These are phyloP conservation scores for Pseudopithomyces maydicus DNA, from an alignment of 2,329 filamentous ascomycete genomes.

Conservation along the genomic window DNA sequence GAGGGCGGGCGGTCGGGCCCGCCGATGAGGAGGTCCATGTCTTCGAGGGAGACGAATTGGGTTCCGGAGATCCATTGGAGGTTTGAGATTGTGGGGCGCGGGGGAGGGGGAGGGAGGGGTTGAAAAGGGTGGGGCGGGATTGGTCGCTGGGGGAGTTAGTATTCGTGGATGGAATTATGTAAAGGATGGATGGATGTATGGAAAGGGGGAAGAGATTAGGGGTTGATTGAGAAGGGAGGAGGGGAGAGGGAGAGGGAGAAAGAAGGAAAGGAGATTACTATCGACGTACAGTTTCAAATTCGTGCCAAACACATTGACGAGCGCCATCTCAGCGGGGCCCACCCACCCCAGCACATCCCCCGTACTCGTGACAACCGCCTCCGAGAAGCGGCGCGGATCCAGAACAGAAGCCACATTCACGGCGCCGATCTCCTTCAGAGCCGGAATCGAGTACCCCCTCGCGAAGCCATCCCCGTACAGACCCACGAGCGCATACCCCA, in stretches of 20 bases:
- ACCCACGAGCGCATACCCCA: slow-evolving; percentile 79
- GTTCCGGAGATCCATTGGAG: slow-evolving; percentile 97
- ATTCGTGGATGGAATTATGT: too few species aligned
- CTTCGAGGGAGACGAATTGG: slow-evolving; percentile 82
- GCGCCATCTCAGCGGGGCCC: slow-evolving; percentile 81
- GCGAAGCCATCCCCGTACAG: slow-evolving; percentile 83
- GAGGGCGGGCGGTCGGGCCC: slow-evolving; percentile 86
- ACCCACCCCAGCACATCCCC: slow-evolving; percentile 89
- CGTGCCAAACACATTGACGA: slow-evolving; percentile 84
- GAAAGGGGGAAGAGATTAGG: too few species aligned
- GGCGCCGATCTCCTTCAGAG: slow-evolving; percentile 79
- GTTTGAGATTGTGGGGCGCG: slow-evolving; percentile 91
- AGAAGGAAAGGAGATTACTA: too few species aligned
- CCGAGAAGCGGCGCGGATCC: slow-evolving; percentile 73
- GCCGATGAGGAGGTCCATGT: slow-evolving; percentile 89
- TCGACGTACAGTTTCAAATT: slow-evolving; percentile 67
- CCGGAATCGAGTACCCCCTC: slow-evolving; percentile 85
- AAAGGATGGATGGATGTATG: too few species aligned
- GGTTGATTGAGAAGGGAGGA: too few species aligned
- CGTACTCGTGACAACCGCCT: slow-evolving; percentile 72
- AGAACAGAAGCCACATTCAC: slow-evolving; percentile 68
- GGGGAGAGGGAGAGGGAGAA: too few species aligned
- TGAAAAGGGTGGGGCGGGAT: slow-evolving; percentile 75
- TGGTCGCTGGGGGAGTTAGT: slow-evolving; percentile 42
- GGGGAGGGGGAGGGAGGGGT: slow-evolving; percentile 74